Conservation (phyloP, 495 filamentous ascomycete species). For the Hyaloscypha hepaticicola region DNA sequence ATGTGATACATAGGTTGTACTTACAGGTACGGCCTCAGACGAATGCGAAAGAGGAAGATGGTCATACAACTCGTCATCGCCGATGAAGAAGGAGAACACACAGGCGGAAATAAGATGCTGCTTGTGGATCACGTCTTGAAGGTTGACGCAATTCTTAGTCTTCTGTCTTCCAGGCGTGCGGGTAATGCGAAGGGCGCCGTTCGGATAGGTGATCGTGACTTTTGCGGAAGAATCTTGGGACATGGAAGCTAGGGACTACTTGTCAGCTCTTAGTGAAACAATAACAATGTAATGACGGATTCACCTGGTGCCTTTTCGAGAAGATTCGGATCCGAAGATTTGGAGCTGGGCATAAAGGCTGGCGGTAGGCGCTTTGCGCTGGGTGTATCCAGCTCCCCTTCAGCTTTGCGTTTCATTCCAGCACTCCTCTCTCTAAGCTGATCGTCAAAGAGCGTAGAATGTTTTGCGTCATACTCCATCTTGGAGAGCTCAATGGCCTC, state of each 20-base stretch:
- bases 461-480: background rate
- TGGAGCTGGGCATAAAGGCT: background rate
- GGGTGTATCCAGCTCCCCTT: background rate
- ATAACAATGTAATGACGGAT: background rate
- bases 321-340: background rate
- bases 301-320: background rate
- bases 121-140: slow-evolving; percentile 26
- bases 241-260: background rate
- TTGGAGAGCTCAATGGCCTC: slow-evolving; percentile 6
- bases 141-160: slow-evolving; percentile 29
- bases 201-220: slow-evolving; percentile 16
- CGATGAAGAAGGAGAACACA: slow-evolving; percentile 28
- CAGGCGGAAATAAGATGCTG: slow-evolving; percentile 26
- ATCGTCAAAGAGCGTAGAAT: slow-evolving; percentile 2
- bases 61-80: slow-evolving; percentile 22
- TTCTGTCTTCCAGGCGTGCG: slow-evolving; percentile 22
- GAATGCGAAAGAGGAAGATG: slow-evolving; percentile 26
- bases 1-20: background rate
- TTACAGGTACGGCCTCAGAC: slow-evolving; percentile 23
- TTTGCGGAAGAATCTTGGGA: background rate
- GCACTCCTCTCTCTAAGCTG: slow-evolving; percentile 10
- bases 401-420: slow-evolving; percentile 15
- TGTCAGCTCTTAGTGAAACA: background rate
- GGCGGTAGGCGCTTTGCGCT: background rate
- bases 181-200: slow-evolving; percentile 28